Base-by-base conservation (phyloP, 2,329 filamentous ascomycete species). In the Penicillium paneum region DNA sequence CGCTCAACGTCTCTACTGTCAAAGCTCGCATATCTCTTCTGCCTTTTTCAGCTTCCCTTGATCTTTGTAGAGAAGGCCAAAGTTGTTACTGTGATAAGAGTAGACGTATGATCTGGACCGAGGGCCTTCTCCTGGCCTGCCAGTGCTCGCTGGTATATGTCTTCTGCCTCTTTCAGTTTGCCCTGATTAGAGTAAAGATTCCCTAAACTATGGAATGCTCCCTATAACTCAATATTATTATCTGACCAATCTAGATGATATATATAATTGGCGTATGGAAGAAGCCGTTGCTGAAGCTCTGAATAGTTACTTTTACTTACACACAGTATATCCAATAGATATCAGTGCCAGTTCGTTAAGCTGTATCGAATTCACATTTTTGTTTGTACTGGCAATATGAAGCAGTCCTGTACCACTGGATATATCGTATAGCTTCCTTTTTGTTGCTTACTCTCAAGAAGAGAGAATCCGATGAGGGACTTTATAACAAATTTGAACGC, bases 391-490 rank as follows among this genome's bases (percentile, higher is more conserved):
- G 38, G 54, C 39, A 41, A 57, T 19, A 26, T 54, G 44, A 29
- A 57, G 28, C 56, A 67, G 26, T 63, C 59, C 45, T 69, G 64
- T 13, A 69, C 61, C 19, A 69, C 65, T 15, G 64, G 60, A 35
- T 70, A 62, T 41, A 69, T 61, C 3, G 55, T 45, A 61, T 69
- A 71, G 56, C 60, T 60, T 44, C 63, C 59, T 3, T 46, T 55
- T 49, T 66, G 60, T 47, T 62, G 36, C 41, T 64, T 70, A 8
- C 17, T 44, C 24, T 68, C 54, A 56, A 68, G 48, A 17, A 69
- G 52, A 12, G 67, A 71, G 44, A 66, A 68, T 19, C 35, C 50
- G n/a, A 67, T 56, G 17, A 67, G 58, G 12, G n/a, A 43, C 42
- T 41, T 62, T 8, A 68, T 45, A n/a, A 44, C 41, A 2, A 17